Percentiles rank a stretch among this genome's conserved stretches.
Conservation (phyloP, 2,329 filamentous ascomycete species). For the Cytospora piceicola region DNA sequence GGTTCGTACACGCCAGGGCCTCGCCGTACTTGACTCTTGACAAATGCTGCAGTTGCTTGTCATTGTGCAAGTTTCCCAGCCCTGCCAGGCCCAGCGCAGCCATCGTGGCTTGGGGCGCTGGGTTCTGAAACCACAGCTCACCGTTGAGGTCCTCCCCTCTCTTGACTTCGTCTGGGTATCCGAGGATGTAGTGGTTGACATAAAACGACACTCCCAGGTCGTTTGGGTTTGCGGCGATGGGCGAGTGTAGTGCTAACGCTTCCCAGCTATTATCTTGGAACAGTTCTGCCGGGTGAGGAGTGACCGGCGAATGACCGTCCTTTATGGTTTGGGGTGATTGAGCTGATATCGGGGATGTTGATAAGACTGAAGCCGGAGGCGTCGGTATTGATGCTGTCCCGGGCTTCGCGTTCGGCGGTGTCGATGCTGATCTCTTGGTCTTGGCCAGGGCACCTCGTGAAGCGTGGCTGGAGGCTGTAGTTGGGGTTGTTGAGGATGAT, state of each 20-base stretch:
- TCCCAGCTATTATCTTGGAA: not conserved
- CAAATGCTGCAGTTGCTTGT: constrained; percentile 48
- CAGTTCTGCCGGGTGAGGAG: not conserved
- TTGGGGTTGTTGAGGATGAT: constrained; percentile 33
- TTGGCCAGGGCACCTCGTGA: not conserved
- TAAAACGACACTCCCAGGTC: constrained; percentile 57
- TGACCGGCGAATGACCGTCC: constrained; percentile 1
- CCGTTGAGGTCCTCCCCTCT: constrained; percentile 43
- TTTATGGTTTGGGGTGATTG: not conserved
- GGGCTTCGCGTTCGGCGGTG: constrained; percentile 30
- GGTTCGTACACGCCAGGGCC: constrained; percentile 54
- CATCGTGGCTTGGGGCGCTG: constrained; percentile 53
- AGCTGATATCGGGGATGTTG: constrained; percentile 24
- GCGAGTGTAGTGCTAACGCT: not conserved
- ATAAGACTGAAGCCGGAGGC: constrained; percentile 24
- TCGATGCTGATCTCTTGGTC: constrained; percentile 22
- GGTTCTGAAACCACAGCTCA: constrained; percentile 44
- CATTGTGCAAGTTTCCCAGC: constrained; percentile 56
- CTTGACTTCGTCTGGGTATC: constrained; percentile 54
- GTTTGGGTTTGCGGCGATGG: constrained; percentile 47
- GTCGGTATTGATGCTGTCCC: constrained; percentile 16
- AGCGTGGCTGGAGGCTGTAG: constrained; percentile 26
- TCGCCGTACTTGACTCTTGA: constrained; percentile 58
- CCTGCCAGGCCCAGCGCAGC: constrained; percentile 62
- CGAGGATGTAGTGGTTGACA: constrained; percentile 54